phyloP scores from a whole-genome alignment of 176 grass and related monocot genomes.

The sorghum (Sorghum bicolor) region DNA sequence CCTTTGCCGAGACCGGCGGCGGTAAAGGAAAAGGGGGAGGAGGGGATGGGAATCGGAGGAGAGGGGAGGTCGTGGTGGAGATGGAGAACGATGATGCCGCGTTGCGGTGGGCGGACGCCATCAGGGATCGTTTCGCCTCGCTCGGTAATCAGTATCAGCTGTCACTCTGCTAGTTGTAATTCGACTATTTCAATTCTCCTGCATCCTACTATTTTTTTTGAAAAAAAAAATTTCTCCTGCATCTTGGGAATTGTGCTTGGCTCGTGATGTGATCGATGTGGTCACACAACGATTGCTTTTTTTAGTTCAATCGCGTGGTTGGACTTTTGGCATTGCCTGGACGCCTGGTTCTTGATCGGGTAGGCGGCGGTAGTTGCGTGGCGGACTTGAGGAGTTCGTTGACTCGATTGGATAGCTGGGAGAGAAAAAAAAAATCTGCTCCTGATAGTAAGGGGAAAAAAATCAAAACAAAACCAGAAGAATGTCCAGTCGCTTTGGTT shows the following conservation, averaged over 20 bases:
- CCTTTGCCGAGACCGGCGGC: slow-evolving; percentile 24
- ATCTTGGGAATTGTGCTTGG: not conserved
- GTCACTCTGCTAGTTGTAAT: slow-evolving; percentile 15
- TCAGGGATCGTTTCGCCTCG: slow-evolving; percentile 49
- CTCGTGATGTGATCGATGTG: not conserved
- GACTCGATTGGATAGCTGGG: slow-evolving; percentile 6
- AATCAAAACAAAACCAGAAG: not conserved
- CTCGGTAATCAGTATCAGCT: slow-evolving; percentile 49
- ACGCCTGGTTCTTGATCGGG: not conserved
- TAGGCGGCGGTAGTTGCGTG: slow-evolving; percentile 12
- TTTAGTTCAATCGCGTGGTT: not conserved
- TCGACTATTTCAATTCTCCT: not conserved
- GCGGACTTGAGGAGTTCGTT: slow-evolving; percentile 23
- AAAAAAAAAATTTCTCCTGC: not conserved
- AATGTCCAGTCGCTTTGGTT: not conserved
- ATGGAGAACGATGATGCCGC: slow-evolving; percentile 56
- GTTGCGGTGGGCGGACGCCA: slow-evolving; percentile 49
- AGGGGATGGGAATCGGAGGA: slow-evolving; percentile 29
- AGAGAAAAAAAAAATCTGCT: not conserved
- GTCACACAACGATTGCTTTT: not conserved
- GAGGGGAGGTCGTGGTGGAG: slow-evolving; percentile 57
- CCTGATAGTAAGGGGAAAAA: not conserved
- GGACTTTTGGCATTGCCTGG: not conserved
- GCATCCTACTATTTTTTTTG: not conserved
- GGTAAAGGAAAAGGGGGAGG: not conserved